Evolutionary conservation across 1,284 basidiomycete genomes (phyloP).

Genomic region (Pterula multifida): DNA sequence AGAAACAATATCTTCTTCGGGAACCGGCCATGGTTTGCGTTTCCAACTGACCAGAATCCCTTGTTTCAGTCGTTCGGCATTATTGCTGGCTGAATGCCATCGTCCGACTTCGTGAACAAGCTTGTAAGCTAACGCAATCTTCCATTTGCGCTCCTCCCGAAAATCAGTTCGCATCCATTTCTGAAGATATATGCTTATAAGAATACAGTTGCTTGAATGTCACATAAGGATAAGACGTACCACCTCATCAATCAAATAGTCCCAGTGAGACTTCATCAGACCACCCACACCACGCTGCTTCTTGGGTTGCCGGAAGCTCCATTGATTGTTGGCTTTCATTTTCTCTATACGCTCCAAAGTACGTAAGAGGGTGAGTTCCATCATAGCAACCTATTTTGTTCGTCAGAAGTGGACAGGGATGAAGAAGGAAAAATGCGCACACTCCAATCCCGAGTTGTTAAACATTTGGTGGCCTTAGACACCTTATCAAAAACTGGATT

Average conservation of each 20-base stretch:
- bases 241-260: conserved; percentile 95
- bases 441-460: conserved; percentile 70
- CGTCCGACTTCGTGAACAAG: conserved; percentile 77
- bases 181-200: conserved; percentile 29
- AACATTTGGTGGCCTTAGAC: conserved; percentile 56
- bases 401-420: conserved; percentile 1
- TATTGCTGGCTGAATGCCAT: conserved; percentile 70
- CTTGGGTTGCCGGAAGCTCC: conserved; percentile 94
- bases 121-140: conserved; percentile 75
- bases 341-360: conserved; percentile 80
- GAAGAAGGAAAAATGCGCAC: conserved; percentile 30
- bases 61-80: conserved; percentile 50
- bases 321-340: conserved; percentile 72
- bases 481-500: conserved; percentile 67
- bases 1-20: conserved; percentile 13
- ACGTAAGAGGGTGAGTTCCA: conserved; percentile 65
- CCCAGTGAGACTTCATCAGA: conserved; percentile 85
- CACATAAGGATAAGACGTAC: conserved; percentile 28
- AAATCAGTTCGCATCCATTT: conserved; percentile 97
- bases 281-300: conserved; percentile 79
- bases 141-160: conserved; percentile 91
- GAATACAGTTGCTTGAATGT: background rate
- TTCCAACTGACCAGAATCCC: conserved; percentile 67
- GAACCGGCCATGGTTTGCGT: conserved; percentile 22
- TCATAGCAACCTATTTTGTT: conserved; percentile 50